Evolutionary conservation across 495 filamentous ascomycete genomes (phyloP), one percentile per base, ranked within the genome.

Genomic region (Glarea lozoyensis): DNA sequence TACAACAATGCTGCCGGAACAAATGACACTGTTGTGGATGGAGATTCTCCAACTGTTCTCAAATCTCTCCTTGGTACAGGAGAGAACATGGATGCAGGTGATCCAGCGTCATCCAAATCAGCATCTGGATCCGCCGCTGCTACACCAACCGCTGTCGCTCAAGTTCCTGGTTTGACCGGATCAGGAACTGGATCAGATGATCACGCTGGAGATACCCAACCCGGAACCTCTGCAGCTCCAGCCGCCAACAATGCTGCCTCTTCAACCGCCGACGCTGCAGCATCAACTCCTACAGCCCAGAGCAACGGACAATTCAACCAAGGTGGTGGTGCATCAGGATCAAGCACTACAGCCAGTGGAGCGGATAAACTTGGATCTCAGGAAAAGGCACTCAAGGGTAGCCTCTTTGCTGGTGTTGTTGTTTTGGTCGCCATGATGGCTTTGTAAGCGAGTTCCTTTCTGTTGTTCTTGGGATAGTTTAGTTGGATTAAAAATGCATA

Each of bases 61-160:
- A 81, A 76, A 47, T 88, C 84, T 35, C 69, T 97, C 41, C 69
- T 78, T 23, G 89, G 75, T 5, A 84, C 83, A 0, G 92, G 92
- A 35, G 64, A 74, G 7, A 72, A 94, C 60, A 84, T 84, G 79
- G 55, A 70, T 30, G 63, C 63, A 21, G 78, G 63, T 33, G 42
- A 37, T 10, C 13, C 48, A 24, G 13, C 40, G 3, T n/a, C 38
- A 17, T 18, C 40, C 15, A 35, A 37, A 4, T 29, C 46, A 9
- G n/a, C 30, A 2, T 12, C 37, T 12, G 9, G 21, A 10, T 38
- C 33, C 2, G 22, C 43, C 16, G 23, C 15, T 2, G 38, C 38
- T 40, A 33, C 1, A 27, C 12, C 30, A 7, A 51, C 48, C 0
- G 52, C 30, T 4, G 23, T 43, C 12, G 27, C 46, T 12, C n/a